phyloP scores from a whole-genome alignment of 2,329 filamentous ascomycete genomes.

The Epichloe typhina region DNA sequence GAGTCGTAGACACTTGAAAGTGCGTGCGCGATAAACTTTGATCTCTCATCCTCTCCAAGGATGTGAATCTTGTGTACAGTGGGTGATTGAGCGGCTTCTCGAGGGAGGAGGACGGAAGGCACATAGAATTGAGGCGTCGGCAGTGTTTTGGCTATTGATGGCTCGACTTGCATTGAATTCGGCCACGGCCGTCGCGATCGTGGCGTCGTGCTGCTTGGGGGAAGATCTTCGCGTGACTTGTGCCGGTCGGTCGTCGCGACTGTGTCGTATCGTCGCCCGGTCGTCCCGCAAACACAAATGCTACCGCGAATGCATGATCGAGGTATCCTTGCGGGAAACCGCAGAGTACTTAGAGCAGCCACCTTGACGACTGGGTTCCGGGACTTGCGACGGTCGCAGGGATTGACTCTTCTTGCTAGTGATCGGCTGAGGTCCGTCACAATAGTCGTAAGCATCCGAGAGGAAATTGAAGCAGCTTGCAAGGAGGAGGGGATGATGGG shows the following conservation, averaged over 20 bases:
- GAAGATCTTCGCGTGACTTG: slow-evolving; percentile 12
- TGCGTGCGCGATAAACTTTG: slow-evolving; percentile 28
- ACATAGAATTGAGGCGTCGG: slow-evolving; percentile 17
- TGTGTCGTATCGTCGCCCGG: slow-evolving; percentile 21
- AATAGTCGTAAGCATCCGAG: neutral
- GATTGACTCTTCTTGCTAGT: neutral
- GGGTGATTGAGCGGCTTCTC: slow-evolving; percentile 18
- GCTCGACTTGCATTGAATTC: slow-evolving; percentile 9
- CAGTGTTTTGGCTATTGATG: slow-evolving; percentile 1
- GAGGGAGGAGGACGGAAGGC: slow-evolving; percentile 23
- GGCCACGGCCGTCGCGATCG: slow-evolving; percentile 12
- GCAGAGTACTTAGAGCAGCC: slow-evolving; percentile 25
- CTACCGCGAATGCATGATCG: slow-evolving; percentile 30
- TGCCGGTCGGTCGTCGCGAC: slow-evolving; percentile 13
- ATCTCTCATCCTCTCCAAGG: slow-evolving; percentile 27
- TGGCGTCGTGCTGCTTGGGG: slow-evolving; percentile 9
- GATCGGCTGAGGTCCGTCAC: neutral
- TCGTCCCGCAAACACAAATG: slow-evolving; percentile 22
- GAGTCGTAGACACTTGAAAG: slow-evolving; percentile 28
- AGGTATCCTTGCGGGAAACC: slow-evolving; percentile 31
- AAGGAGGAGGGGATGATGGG: no score
- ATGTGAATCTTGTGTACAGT: slow-evolving; percentile 27
- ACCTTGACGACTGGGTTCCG: slow-evolving; percentile 16
- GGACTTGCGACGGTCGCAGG: neutral
- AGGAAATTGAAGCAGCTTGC: neutral